Percentiles rank a stretch among this genome's conserved stretches.
Conservation (phyloP, 202 grass and related monocot genomes). For the Cymbopogon flexuosus region DNA sequence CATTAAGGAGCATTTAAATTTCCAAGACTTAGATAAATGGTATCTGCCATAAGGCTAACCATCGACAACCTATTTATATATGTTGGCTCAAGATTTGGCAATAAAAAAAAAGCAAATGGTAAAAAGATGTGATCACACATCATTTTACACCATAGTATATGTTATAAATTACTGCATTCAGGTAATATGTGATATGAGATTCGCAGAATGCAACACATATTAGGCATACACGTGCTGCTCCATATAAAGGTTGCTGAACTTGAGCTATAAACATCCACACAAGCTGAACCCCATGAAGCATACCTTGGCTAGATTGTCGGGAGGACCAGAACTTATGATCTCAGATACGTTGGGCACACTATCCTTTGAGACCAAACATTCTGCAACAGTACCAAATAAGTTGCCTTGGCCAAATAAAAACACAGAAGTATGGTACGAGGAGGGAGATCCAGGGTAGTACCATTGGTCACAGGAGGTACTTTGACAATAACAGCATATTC, state of each 20-base stretch:
- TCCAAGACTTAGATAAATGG: not conserved
- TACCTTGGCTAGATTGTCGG: slow-evolving; percentile 47
- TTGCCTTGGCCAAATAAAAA: slow-evolving; percentile 5
- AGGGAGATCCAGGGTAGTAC: slow-evolving; percentile 24
- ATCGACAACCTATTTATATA: slow-evolving; percentile 4
- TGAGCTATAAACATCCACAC: not conserved
- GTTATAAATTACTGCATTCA: not conserved
- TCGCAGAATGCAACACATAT: not conserved
- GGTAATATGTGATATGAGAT: not conserved
- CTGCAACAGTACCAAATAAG: slow-evolving; percentile 35
- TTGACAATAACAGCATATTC: slow-evolving; percentile 68
- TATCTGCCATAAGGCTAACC: not conserved
- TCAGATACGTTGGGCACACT: slow-evolving; percentile 31
- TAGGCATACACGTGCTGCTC: not conserved
- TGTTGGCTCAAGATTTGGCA: not conserved
- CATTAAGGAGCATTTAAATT: not conserved
- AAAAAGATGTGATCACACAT: not conserved
- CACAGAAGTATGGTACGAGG: not conserved
- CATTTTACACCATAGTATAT: slow-evolving; percentile 7
- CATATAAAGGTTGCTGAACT: not conserved
- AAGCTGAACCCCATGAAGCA: slow-evolving; percentile 15
- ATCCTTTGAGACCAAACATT: slow-evolving; percentile 44
- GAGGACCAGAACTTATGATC: slow-evolving; percentile 44
- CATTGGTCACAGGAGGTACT: slow-evolving; percentile 42
- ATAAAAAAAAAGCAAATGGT: not conserved